Percentiles rank a stretch among this genome's conserved stretches.
phyloP scores from a whole-genome alignment of 2,329 filamentous ascomycete genomes.

The Rutstroemia sp. region DNA sequence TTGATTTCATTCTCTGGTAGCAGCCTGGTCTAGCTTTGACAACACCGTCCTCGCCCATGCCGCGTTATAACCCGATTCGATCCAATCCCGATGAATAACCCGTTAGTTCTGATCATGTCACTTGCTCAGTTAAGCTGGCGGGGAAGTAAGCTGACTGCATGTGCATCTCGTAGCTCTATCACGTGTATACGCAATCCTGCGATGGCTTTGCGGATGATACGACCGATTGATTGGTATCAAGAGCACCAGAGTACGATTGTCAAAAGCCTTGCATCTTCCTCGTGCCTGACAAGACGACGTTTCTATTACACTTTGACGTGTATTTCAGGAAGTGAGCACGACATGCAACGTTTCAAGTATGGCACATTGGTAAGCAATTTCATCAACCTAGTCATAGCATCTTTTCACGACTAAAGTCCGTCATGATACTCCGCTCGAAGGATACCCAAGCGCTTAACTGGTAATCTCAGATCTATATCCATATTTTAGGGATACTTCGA shows the following conservation, averaged over 20 bases:
- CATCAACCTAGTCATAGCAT: neutral
- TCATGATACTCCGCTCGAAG: too few relatives aligned
- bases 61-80: neutral
- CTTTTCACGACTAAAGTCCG: too few relatives aligned
- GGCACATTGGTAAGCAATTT: neutral
- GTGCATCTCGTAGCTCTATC: neutral
- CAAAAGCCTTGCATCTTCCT: neutral
- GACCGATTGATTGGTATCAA: neutral
- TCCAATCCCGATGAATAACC: neutral
- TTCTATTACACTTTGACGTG: neutral
- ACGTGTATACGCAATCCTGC: neutral
- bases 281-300: neutral
- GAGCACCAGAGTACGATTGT: neutral
- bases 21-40: too few relatives aligned
- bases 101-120: neutral
- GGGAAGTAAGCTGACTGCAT: slow-evolving; percentile 10
- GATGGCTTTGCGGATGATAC: neutral
- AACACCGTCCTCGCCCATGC: neutral
- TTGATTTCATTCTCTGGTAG: too few relatives aligned
- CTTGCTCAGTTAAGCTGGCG: neutral
- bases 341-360: neutral
- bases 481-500: too few relatives aligned
- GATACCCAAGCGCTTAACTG: too few relatives aligned
- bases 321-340: neutral
- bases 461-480: too few relatives aligned